A percentile compares a stretch with the other conserved stretches of the same genome.
These are phyloP conservation scores for Purpureocillium takamizusanense DNA, from an alignment of 2,329 filamentous ascomycete genomes.

Conservation along the genomic window DNA sequence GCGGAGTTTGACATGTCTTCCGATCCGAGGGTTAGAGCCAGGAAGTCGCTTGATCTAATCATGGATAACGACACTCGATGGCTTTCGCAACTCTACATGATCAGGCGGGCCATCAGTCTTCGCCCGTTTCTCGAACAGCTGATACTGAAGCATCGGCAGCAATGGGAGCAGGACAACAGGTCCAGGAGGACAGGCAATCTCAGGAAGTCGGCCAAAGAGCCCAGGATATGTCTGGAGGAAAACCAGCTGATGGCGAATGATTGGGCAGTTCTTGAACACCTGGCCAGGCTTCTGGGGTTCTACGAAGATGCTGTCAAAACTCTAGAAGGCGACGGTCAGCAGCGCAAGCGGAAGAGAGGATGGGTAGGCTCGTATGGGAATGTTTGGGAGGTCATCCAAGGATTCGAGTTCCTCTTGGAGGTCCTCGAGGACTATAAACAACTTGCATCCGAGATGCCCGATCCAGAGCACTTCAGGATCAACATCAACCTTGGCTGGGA, in stretches of 20 bases:
- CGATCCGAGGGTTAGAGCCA: conserved; percentile 1
- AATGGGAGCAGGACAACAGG: neutral
- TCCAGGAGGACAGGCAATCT: conserved; percentile 4
- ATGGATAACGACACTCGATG: conserved; percentile 9
- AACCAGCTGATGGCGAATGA: conserved; percentile 6
- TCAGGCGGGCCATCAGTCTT: conserved; percentile 5
- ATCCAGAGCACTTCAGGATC: conserved; percentile 1
- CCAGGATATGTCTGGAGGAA: conserved; percentile 4
- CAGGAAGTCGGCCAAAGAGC: conserved; percentile 4
- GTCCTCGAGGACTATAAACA: neutral
- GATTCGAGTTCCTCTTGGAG: conserved; percentile 2
- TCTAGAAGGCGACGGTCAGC: conserved; percentile 7
- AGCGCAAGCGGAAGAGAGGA: conserved; percentile 5
- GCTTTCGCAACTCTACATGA: conserved; percentile 9
- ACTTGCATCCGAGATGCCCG: neutral
- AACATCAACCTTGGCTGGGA: neutral
- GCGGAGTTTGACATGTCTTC: conserved; percentile 1
- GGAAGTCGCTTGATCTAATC: conserved; percentile 6
- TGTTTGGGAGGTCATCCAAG: conserved; percentile 7
- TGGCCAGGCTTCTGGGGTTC: conserved; percentile 4
- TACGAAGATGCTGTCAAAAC: conserved; percentile 7
- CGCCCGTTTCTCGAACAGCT: conserved; percentile 2
- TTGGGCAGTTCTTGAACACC: conserved; percentile 4
- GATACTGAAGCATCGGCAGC: neutral
- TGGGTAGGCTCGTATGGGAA: conserved; percentile 7